A percentile compares a stretch with the other conserved stretches of the same genome.
phyloP scores from a whole-genome alignment of 805 yeast species.

The Kazachstania viticola region DNA sequence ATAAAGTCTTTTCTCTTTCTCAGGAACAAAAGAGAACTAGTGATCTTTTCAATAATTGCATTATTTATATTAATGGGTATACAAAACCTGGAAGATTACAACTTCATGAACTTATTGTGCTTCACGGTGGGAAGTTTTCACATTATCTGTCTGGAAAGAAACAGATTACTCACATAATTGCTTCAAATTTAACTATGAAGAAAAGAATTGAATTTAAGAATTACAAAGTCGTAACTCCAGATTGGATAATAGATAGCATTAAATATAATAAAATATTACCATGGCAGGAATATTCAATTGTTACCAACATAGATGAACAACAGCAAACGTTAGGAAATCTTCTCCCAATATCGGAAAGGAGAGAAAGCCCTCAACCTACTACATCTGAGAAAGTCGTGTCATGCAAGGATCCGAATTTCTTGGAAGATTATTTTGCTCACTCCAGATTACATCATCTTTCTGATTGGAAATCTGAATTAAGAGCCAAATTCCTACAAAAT shows the following conservation, averaged over 20 bases:
- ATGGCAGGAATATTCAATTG: slow-evolving; percentile 60
- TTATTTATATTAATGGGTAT: slow-evolving; percentile 77
- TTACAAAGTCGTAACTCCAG: slow-evolving; percentile 68
- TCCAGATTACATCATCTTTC: slow-evolving; percentile 86
- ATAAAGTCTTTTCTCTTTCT: too few species aligned
- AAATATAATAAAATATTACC: slow-evolving; percentile 36
- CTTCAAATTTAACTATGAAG: slow-evolving; percentile 66
- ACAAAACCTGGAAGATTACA: slow-evolving; percentile 71
- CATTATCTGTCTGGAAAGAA: slow-evolving; percentile 61
- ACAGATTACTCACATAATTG: slow-evolving; percentile 74
- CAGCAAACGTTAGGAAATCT: slow-evolving; percentile 18
- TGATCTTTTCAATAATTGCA: slow-evolving; percentile 48
- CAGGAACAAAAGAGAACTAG: slow-evolving; percentile 20
- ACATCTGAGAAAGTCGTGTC: slow-evolving; percentile 18
- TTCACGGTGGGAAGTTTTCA: slow-evolving; percentile 71
- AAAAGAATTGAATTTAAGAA: slow-evolving; percentile 55
- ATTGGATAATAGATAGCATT: slow-evolving; percentile 68
- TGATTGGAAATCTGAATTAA: slow-evolving; percentile 69
- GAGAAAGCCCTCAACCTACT: background rate
- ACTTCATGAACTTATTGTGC: slow-evolving; percentile 56
- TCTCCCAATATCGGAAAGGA: too few species aligned
- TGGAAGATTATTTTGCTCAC: slow-evolving; percentile 58
- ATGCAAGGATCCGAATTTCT: slow-evolving; percentile 72
- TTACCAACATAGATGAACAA: slow-evolving; percentile 45
- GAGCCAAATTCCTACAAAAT: slow-evolving; percentile 42